Evolutionary conservation across 2,329 filamentous ascomycete species (phyloP).

Genomic region (Nakataea oryzae): DNA sequence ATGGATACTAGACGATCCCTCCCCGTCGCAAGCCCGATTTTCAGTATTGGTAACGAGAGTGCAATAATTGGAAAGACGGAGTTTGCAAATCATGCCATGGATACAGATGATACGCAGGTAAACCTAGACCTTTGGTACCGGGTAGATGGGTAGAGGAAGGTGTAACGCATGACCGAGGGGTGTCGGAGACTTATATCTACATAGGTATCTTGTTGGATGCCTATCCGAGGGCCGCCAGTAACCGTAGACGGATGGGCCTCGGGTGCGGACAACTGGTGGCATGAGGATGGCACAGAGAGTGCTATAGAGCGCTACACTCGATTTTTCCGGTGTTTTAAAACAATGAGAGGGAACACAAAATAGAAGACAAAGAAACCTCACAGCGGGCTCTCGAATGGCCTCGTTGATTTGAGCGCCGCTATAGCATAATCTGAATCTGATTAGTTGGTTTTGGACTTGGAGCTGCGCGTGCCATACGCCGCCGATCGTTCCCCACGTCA

Average conservation of each 20-base stretch:
- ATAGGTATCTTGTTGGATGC: too few relatives aligned
- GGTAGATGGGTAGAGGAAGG: neutral
- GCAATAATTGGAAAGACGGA: neutral
- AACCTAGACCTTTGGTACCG: neutral
- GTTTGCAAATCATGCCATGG: neutral
- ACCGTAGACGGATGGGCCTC: too few relatives aligned
- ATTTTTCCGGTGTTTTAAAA: too few relatives aligned
- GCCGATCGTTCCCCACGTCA: neutral
- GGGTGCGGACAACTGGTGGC: too few relatives aligned
- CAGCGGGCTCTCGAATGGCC: too few relatives aligned
- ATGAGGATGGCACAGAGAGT: too few relatives aligned
- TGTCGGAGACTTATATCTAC: neutral
- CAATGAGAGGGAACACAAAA: too few relatives aligned
- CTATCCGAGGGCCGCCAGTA: neutral
- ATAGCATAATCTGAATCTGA: neutral
- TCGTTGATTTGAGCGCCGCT: neutral
- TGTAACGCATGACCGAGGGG: neutral
- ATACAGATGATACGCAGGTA: neutral
- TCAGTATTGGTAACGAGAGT: neutral
- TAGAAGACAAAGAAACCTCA: too few relatives aligned
- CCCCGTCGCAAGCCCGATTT: neutral
- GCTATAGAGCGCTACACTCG: too few relatives aligned
- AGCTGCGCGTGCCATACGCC: too few relatives aligned
- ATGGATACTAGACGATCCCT: constrained; percentile 14
- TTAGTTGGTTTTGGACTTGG: neutral